Evolutionary conservation across 805 yeast species (phyloP).

Genomic region (Starmerella scarabaei): DNA sequence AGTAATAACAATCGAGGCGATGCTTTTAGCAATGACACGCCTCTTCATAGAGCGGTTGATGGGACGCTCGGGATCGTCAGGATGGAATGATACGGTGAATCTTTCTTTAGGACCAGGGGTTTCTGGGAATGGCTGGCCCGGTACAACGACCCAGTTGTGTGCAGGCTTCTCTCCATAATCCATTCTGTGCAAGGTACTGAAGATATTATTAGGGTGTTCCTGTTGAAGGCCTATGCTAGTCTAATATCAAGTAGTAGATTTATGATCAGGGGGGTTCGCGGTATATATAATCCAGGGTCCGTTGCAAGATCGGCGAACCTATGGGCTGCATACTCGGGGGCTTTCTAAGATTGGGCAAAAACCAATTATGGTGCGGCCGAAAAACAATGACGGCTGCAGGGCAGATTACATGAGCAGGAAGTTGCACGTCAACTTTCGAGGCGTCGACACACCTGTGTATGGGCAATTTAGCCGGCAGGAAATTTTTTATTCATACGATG

Average conservation of each 20-base stretch:
- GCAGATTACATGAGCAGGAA: background rate
- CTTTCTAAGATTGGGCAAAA: background rate
- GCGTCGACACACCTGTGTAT: no score
- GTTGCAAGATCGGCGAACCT: no score
- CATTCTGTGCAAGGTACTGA: no score
- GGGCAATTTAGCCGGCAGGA: no score
- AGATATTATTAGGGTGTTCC: no score
- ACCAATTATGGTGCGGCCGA: background rate
- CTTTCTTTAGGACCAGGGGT: conserved; percentile 16
- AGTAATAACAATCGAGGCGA: conserved; percentile 29
- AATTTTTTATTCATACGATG: no score
- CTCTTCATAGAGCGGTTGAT: conserved; percentile 37
- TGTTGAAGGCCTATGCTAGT: no score
- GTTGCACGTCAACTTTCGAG: no score
- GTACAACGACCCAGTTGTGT: conserved; percentile 14
- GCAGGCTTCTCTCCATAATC: background rate
- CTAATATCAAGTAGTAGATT: no score
- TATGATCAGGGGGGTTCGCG: no score
- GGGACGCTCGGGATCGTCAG: conserved; percentile 44
- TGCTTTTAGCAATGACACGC: conserved; percentile 23
- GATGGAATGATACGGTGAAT: conserved; percentile 24
- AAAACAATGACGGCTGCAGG: background rate
- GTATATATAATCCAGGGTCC: no score
- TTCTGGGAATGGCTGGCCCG: conserved; percentile 17
- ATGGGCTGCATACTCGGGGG: no score